These are phyloP conservation scores for Lentinula boryana DNA, from an alignment of 768 basidiomycete species.

Conservation along the genomic window DNA sequence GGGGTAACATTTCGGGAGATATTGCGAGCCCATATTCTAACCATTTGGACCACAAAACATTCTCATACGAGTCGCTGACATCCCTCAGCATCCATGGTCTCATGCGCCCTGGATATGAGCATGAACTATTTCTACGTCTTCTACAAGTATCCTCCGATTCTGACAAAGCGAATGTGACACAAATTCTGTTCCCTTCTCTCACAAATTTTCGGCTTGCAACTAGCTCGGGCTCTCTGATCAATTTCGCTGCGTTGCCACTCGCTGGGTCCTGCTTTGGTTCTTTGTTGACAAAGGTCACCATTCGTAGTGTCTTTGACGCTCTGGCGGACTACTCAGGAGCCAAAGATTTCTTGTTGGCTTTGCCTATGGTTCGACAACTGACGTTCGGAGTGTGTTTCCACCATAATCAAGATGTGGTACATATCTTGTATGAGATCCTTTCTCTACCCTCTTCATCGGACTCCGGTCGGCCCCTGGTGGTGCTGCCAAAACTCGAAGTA, in stretches of 20 bases:
- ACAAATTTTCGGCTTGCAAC: background rate
- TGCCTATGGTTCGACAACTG: background rate
- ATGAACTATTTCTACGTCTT: background rate
- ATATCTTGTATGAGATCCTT: background rate
- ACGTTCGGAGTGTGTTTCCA: background rate
- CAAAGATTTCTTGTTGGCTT: background rate
- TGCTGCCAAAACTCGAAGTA: background rate
- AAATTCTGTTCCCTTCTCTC: background rate
- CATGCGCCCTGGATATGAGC: background rate
- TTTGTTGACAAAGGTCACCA: background rate
- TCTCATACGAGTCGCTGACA: background rate
- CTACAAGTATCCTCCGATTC: background rate
- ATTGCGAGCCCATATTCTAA: background rate
- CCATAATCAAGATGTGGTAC: background rate
- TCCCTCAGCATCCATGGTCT: background rate
- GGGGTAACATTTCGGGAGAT: background rate
- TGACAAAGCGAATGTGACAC: background rate
- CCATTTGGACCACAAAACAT: background rate
- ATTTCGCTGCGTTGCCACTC: background rate
- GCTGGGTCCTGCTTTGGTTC: background rate
- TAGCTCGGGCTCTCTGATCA: background rate
- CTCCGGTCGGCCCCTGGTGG: background rate
- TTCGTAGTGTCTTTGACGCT: background rate
- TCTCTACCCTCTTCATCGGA: background rate
- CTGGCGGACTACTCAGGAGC: background rate